These are phyloP conservation scores for Thelonectria rubi DNA, from an alignment of 2,329 filamentous ascomycete species.

Conservation along the genomic window DNA sequence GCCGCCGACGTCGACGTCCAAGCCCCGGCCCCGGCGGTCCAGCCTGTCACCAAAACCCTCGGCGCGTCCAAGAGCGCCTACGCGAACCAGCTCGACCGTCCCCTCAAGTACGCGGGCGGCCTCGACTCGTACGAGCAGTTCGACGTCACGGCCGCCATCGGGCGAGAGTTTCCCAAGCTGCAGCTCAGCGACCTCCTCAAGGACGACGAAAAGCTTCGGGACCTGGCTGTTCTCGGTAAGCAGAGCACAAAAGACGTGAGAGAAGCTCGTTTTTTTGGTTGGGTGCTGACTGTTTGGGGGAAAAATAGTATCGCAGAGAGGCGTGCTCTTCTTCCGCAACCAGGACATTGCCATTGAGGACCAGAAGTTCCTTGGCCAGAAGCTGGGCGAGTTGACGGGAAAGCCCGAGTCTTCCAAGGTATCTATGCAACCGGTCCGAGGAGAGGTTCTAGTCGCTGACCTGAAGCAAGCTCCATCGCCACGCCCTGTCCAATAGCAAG, in stretches of 20 bases:
- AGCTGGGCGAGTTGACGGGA: slow-evolving; percentile 23
- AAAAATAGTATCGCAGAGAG: slow-evolving; percentile 22
- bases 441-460: not conserved
- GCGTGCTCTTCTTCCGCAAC: slow-evolving; percentile 26
- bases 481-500: slow-evolving; percentile 27
- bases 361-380: slow-evolving; percentile 24
- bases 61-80: slow-evolving; percentile 8
- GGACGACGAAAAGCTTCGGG: slow-evolving; percentile 23
- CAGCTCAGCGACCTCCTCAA: slow-evolving; percentile 22
- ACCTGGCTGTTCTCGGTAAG: slow-evolving; percentile 23
- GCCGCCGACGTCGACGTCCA: slow-evolving; percentile 24
- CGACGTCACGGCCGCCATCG: slow-evolving; percentile 25
- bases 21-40: slow-evolving; percentile 9
- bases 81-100: slow-evolving; percentile 13
- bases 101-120: slow-evolving; percentile 19
- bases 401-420: slow-evolving; percentile 28
- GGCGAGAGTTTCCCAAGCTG: slow-evolving; percentile 21
- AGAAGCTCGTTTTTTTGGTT: not conserved
- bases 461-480: slow-evolving; percentile 17
- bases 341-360: slow-evolving; percentile 23
- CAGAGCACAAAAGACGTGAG: not conserved
- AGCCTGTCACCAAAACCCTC: slow-evolving; percentile 16
- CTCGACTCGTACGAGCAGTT: slow-evolving; percentile 22
- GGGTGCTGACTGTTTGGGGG: not conserved
- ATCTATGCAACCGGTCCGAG: not conserved